Conservation (phyloP, 371 early-diverging fungal species). For the Caulochytrium protostelioides region DNA sequence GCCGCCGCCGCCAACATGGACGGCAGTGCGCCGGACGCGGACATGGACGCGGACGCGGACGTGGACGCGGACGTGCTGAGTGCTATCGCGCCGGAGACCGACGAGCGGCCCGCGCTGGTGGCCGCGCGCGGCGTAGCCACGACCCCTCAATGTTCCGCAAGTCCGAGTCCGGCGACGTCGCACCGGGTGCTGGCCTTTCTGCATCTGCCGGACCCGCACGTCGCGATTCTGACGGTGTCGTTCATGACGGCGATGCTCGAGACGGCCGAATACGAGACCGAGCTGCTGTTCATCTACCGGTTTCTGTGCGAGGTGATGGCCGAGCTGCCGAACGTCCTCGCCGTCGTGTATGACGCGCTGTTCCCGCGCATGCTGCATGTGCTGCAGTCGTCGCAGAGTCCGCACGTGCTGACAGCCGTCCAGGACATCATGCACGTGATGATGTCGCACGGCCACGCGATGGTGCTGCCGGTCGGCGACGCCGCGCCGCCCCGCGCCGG, state of each 20-base stretch:
- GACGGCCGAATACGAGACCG: constrained; percentile 59
- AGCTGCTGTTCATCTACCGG: constrained; percentile 58
- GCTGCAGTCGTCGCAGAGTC: constrained; percentile 39
- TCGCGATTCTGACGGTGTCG: constrained; percentile 49
- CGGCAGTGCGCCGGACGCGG: constrained; percentile 7
- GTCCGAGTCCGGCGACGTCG: constrained; percentile 14
- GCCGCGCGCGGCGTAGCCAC: not conserved
- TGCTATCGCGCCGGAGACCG: not conserved
- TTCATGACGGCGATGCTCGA: constrained; percentile 60
- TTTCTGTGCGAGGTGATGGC: constrained; percentile 56
- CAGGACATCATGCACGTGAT: constrained; percentile 55
- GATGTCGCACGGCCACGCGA: constrained; percentile 19
- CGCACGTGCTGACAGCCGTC: constrained; percentile 46
- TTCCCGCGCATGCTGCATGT: constrained; percentile 56
- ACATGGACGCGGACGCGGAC: constrained; percentile 3
- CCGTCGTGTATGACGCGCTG: constrained; percentile 45
- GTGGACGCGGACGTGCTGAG: not conserved
- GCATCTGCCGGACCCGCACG: constrained; percentile 40
- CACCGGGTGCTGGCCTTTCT: constrained; percentile 40
- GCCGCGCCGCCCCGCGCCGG: not conserved
- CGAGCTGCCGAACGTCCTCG: constrained; percentile 50
- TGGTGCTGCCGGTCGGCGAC: not conserved
- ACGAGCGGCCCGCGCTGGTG: not conserved
- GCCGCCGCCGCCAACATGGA: no score
- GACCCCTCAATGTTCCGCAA: constrained; percentile 5